Evolutionary conservation across 192 early-diverging fungal genomes (phyloP).

Genomic region (Dissophora globulifera): DNA sequence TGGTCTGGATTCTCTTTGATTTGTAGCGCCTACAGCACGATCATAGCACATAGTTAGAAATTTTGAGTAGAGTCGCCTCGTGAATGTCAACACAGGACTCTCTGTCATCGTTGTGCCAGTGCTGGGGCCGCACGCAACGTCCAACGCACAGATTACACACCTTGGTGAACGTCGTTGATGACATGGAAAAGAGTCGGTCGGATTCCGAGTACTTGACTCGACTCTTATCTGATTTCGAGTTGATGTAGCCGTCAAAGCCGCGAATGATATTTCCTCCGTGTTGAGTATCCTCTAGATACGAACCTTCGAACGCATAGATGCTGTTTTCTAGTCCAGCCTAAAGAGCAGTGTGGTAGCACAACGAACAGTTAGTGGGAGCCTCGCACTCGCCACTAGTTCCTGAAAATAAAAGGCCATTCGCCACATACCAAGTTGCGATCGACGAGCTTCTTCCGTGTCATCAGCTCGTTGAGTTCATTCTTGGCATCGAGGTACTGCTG

Average conservation of each 20-base stretch:
- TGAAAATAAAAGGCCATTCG: too few species aligned
- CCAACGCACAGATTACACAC: constrained; percentile 11
- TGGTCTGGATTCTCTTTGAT: constrained; percentile 44
- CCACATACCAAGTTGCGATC: constrained; percentile 79
- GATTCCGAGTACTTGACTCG: constrained; percentile 76
- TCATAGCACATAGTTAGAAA: too few species aligned
- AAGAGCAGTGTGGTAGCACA: too few species aligned
- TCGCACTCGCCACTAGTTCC: neutral
- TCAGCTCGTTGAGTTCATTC: constrained; percentile 74
- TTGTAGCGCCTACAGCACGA: constrained; percentile 32
- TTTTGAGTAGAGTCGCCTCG: too few species aligned
- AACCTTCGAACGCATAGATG: constrained; percentile 89
- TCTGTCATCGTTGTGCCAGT: too few species aligned
- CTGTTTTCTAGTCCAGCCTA: constrained; percentile 78
- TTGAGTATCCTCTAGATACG: constrained; percentile 89
- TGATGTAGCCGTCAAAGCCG: constrained; percentile 91
- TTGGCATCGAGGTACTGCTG: constrained; percentile 80
- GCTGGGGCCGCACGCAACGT: too few species aligned
- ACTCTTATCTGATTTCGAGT: constrained; percentile 66
- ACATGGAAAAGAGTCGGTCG: constrained; percentile 88
- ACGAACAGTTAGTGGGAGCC: neutral
- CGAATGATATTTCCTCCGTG: constrained; percentile 87
- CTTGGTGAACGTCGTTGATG: constrained; percentile 55
- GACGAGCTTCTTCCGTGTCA: constrained; percentile 82
- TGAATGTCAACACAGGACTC: too few species aligned